Percentiles rank a stretch among this genome's conserved stretches.
These are phyloP conservation scores for Boletus edulis DNA, from an alignment of 768 basidiomycete genomes.

Conservation along the genomic window DNA sequence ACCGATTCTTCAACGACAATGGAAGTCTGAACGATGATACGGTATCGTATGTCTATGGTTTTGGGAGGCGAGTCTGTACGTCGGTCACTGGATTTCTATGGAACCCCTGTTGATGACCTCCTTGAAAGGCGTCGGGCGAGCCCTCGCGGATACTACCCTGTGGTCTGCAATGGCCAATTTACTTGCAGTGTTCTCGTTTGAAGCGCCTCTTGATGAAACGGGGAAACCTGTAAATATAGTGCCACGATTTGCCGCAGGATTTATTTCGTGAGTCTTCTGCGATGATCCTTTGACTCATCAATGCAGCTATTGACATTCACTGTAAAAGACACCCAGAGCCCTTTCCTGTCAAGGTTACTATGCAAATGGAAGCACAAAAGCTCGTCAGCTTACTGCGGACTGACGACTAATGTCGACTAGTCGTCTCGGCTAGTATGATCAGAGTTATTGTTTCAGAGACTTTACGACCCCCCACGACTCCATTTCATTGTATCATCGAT, in stretches of 20 bases:
- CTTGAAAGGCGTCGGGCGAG: slow-evolving; percentile 4
- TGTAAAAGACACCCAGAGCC: not conserved
- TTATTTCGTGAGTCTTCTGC: not conserved
- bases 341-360: not conserved
- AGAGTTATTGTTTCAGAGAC: not conserved
- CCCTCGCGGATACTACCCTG: not conserved
- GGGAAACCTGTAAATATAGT: not conserved
- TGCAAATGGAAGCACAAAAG: not conserved
- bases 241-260: not conserved
- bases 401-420: not conserved
- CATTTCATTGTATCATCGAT: not conserved
- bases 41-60: slow-evolving; percentile 1
- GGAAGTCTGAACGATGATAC: slow-evolving; percentile 8
- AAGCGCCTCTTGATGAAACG: slow-evolving; percentile 1
- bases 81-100: not conserved
- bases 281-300: not conserved
- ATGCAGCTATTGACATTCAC: not conserved
- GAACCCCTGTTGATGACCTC: not conserved
- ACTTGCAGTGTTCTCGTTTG: slow-evolving; percentile 6
- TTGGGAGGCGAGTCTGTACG: slow-evolving; percentile 7
- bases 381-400: not conserved
- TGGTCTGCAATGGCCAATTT: slow-evolving; percentile 1
- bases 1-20: slow-evolving; percentile 7
- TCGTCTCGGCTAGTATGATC: not conserved
- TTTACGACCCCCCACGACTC: not conserved